Percentiles rank a stretch among this genome's conserved stretches.
phyloP scores from a whole-genome alignment of 345 rosid species.

The Lepidium aucheri region DNA sequence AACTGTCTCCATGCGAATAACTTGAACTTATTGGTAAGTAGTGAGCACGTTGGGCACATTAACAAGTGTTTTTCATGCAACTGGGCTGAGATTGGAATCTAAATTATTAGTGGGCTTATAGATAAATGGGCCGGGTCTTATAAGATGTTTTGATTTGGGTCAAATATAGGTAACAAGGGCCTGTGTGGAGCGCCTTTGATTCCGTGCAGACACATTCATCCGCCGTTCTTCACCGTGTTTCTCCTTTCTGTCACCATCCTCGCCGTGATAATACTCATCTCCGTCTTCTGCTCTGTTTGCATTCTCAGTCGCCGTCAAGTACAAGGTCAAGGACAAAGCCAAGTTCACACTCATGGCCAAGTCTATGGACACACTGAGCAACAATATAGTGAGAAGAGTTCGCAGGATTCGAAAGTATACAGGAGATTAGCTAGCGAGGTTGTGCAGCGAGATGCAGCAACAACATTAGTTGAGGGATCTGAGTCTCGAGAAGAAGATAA shows the following conservation, averaged over 20 bases:
- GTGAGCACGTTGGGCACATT: slow-evolving; percentile 9
- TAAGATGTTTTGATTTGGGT: background rate
- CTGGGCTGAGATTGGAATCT: background rate
- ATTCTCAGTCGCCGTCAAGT: slow-evolving; percentile 16
- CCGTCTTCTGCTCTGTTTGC: slow-evolving; percentile 20
- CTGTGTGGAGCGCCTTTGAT: slow-evolving; percentile 68
- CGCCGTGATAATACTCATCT: slow-evolving; percentile 15
- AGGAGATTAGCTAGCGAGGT: slow-evolving; percentile 15
- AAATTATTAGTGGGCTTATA: background rate
- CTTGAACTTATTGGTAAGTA: background rate
- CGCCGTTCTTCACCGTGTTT: slow-evolving; percentile 23
- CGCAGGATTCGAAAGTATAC: slow-evolving; percentile 20
- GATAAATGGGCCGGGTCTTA: background rate
- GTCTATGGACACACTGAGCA: slow-evolving; percentile 3
- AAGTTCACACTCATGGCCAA: background rate
- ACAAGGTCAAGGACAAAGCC: background rate
- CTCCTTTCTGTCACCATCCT: slow-evolving; percentile 29
- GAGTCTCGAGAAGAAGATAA: slow-evolving; percentile 5
- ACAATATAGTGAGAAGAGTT: slow-evolving; percentile 17
- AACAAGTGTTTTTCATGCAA: background rate
- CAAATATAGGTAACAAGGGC: slow-evolving; percentile 45
- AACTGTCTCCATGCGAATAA: background rate
- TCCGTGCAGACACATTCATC: slow-evolving; percentile 35
- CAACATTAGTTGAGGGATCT: background rate
- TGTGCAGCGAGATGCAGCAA: slow-evolving; percentile 18